phyloP scores from a whole-genome alignment of 148 eudicot genomes.

The Cornus florida region DNA sequence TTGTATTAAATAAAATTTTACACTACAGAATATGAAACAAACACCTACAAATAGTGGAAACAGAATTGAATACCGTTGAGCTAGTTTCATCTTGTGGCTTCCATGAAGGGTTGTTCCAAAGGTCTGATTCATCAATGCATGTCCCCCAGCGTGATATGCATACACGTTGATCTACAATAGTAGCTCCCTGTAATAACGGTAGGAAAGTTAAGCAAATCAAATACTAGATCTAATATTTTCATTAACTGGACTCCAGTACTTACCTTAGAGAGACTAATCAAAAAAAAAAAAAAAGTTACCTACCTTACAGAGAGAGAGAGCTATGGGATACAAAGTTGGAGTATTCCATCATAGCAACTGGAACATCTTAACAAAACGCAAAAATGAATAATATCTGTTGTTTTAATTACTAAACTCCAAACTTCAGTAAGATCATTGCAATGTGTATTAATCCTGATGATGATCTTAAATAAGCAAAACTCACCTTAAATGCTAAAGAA shows the following conservation, averaged over 20 bases:
- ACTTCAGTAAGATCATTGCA: too few relatives aligned
- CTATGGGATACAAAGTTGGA: too few relatives aligned
- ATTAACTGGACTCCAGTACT: background rate
- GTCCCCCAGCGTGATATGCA: constrained; percentile 28
- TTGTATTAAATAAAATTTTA: too few relatives aligned
- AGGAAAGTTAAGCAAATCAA: background rate
- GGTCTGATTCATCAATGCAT: constrained; percentile 23
- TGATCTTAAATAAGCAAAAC: too few relatives aligned
- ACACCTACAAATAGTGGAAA: background rate
- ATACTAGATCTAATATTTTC: too few relatives aligned
- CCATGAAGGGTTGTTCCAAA: constrained; percentile 11
- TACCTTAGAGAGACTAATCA: background rate
- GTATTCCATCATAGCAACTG: background rate
- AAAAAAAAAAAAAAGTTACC: too few relatives aligned
- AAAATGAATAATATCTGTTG: too few relatives aligned
- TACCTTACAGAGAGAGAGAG: background rate
- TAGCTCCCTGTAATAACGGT: constrained; percentile 34
- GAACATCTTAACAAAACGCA: background rate
- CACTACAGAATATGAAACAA: too few relatives aligned
- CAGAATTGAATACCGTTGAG: constrained; percentile 11
- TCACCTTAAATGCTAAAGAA: background rate
- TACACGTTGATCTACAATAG: constrained; percentile 28
- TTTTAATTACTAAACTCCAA: too few relatives aligned
- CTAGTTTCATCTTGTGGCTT: constrained; percentile 3
- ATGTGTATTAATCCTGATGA: too few relatives aligned